Evolutionary conservation across 257 asterid species (phyloP).

Genomic region (Solanum megistacrolobum): DNA sequence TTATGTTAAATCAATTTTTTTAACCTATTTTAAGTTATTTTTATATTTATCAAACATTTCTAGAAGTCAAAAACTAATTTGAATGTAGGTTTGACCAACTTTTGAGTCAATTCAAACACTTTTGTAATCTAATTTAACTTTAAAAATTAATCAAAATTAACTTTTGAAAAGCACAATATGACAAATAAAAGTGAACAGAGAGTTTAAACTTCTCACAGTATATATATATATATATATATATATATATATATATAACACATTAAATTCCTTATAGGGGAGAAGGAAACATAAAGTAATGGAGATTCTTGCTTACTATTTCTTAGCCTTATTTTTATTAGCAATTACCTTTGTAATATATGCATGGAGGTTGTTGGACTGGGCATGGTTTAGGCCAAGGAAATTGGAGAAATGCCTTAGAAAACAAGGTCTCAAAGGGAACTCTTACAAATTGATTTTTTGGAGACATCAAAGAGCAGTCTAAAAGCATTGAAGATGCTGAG

Average conservation of each 20-base stretch:
- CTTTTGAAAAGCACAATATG: too few species aligned
- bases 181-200: too few species aligned
- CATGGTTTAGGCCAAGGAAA: conserved; percentile 28
- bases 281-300: neutral
- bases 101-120: too few species aligned
- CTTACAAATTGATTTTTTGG: conserved; percentile 13
- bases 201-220: too few species aligned
- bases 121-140: too few species aligned
- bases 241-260: neutral
- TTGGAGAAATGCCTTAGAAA: conserved; percentile 7
- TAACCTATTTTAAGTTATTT: too few species aligned
- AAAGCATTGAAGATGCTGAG: conserved; percentile 8
- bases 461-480: conserved; percentile 15
- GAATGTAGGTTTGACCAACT: too few species aligned
- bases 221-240: too few species aligned
- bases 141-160: too few species aligned
- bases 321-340: neutral
- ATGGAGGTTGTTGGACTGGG: conserved; percentile 26
- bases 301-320: neutral
- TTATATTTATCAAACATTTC: too few species aligned
- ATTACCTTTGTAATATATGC: neutral
- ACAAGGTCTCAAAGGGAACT: neutral
- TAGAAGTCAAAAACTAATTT: too few species aligned
- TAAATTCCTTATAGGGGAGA: neutral
- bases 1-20: too few species aligned